phyloP scores from a whole-genome alignment of 768 basidiomycete genomes.

The Boletus pseudopeckii region DNA sequence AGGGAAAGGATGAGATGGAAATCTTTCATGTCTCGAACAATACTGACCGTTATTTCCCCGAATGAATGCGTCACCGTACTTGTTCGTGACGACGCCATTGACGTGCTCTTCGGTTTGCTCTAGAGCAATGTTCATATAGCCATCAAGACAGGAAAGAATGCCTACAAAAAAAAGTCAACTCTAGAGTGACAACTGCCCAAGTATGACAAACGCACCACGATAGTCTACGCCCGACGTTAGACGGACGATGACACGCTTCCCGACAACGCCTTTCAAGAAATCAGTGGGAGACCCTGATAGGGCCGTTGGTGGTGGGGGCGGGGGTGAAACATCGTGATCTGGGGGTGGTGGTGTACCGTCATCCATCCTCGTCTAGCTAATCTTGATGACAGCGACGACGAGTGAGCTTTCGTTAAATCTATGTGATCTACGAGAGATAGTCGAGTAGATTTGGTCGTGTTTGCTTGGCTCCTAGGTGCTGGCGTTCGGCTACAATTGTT shows the following conservation, averaged over 20 bases:
- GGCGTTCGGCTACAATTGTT: not conserved
- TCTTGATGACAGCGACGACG: not conserved
- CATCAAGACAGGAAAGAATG: constrained; percentile 90
- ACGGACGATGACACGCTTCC: constrained; percentile 91
- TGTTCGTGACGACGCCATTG: constrained; percentile 80
- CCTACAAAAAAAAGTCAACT: constrained; percentile 45
- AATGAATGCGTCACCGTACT: constrained; percentile 94
- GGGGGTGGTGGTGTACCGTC: constrained; percentile 36
- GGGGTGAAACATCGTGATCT: constrained; percentile 40
- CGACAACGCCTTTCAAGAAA: constrained; percentile 92
- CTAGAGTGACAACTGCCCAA: not conserved
- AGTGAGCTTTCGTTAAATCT: not conserved
- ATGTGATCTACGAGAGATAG: not conserved
- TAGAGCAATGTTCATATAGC: constrained; percentile 98
- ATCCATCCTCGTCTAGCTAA: constrained; percentile 19
- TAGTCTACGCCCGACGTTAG: constrained; percentile 93
- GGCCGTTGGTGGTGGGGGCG: constrained; percentile 45
- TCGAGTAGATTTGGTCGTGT: constrained; percentile 14
- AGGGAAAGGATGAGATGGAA: not conserved
- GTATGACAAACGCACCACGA: constrained; percentile 52
- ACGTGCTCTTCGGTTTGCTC: constrained; percentile 98
- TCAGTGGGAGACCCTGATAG: constrained; percentile 84
- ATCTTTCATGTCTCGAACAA: too few species aligned
- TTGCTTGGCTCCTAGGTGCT: constrained; percentile 4
- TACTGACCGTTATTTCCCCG: constrained; percentile 84